phyloP scores from a whole-genome alignment of 495 filamentous ascomycete species.

The Neurospora sp. region DNA sequence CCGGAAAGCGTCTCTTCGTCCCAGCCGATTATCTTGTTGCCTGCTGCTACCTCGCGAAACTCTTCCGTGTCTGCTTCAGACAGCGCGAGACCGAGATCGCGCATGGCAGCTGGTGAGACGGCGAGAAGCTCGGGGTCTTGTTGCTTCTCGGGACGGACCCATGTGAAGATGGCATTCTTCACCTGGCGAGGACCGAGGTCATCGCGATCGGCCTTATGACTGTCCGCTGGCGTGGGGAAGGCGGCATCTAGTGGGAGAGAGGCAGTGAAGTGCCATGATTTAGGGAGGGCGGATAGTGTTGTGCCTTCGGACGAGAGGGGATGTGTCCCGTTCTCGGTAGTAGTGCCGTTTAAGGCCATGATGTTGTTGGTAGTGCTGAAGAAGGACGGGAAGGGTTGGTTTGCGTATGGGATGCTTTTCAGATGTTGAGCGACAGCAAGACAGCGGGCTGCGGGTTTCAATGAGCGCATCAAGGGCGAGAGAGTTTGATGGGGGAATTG shows the following conservation, averaged over 20 bases:
- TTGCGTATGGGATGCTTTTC: conserved; percentile 2
- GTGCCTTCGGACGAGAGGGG: conserved; percentile 7
- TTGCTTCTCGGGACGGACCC: conserved; percentile 66
- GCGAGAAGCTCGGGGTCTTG: conserved; percentile 69
- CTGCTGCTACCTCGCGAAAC: conserved; percentile 66
- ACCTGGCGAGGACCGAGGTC: conserved; percentile 75
- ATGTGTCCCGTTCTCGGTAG: conserved; percentile 8
- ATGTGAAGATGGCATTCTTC: conserved; percentile 79
- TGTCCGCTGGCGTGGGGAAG: conserved; percentile 70
- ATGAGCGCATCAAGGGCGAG: conserved; percentile 15
- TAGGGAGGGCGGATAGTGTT: conserved; percentile 64
- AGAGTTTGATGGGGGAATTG: neutral
- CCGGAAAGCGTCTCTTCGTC: conserved; percentile 47
- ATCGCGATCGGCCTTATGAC: conserved; percentile 67
- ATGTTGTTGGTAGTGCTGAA: conserved; percentile 15
- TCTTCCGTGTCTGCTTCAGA: conserved; percentile 60
- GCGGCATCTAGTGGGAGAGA: conserved; percentile 66
- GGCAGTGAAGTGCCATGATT: conserved; percentile 75
- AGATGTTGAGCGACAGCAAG: conserved; percentile 21
- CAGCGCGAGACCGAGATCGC: conserved; percentile 60
- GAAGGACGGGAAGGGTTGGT: conserved; percentile 11
- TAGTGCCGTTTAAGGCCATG: conserved; percentile 12
- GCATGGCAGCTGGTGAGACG: conserved; percentile 65
- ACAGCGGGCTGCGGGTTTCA: conserved; percentile 20
- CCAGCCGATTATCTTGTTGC: conserved; percentile 65